Evolutionary conservation across 257 asterid species (phyloP).

Genomic region (Nicotiana undulata): DNA sequence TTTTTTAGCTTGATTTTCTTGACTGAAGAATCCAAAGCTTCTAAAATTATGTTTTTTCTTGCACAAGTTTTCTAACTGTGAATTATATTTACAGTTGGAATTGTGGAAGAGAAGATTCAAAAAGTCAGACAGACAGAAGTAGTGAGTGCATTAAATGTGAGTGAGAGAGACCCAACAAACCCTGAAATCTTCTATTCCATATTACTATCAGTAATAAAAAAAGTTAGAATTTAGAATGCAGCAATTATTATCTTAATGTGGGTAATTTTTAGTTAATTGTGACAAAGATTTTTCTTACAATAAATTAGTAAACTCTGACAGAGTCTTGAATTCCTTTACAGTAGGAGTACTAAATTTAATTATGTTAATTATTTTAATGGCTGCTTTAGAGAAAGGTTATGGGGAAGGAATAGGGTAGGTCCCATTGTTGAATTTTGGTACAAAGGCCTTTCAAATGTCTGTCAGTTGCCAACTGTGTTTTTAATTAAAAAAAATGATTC

Average conservation of each 20-base stretch:
- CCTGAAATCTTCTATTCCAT: slow-evolving; percentile 31
- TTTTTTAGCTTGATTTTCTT: slow-evolving; percentile 31
- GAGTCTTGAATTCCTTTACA: background rate
- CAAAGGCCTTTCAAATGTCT: background rate
- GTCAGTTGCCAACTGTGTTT: background rate
- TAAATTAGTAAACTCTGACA: background rate
- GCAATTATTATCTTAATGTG: background rate
- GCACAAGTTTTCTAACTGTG: slow-evolving; percentile 8
- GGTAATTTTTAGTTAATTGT: background rate
- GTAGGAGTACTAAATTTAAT: background rate
- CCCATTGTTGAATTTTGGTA: slow-evolving; percentile 4
- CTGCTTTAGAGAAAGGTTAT: background rate
- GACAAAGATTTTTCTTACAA: background rate
- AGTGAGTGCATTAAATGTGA: slow-evolving; percentile 30
- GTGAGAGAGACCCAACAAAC: slow-evolving; percentile 24
- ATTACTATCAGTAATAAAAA: slow-evolving; percentile 11
- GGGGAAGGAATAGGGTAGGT: background rate
- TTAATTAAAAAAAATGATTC: background rate
- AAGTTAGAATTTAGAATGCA: background rate
- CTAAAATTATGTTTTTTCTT: background rate
- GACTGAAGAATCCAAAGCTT: slow-evolving; percentile 58
- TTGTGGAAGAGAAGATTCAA: slow-evolving; percentile 23
- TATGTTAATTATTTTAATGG: background rate
- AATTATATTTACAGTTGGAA: slow-evolving; percentile 8
- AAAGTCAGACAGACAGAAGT: slow-evolving; percentile 28